A percentile compares a stretch with the other conserved stretches of the same genome.
Evolutionary conservation across 345 rosid species (phyloP).

Genomic region (Draba incana): DNA sequence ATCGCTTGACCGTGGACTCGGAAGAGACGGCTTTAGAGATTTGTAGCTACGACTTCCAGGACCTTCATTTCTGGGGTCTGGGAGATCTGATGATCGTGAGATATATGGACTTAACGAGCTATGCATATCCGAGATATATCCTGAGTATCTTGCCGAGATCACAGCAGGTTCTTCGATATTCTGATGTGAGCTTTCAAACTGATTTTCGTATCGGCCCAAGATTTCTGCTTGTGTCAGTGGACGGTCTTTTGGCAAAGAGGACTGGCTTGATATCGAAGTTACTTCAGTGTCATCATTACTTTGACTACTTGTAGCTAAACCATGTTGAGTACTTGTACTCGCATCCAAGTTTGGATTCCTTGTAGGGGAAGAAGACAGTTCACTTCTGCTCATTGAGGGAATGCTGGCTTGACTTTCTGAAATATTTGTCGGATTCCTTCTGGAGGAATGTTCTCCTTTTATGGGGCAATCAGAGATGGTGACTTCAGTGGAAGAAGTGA

Average conservation of each 20-base stretch:
- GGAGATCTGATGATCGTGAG: constrained; percentile 4
- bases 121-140: constrained; percentile 11
- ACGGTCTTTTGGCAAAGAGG: constrained; percentile 29
- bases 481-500: constrained; percentile 40
- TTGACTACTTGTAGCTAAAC: constrained; percentile 28
- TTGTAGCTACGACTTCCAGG: constrained; percentile 20
- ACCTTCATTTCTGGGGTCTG: not conserved
- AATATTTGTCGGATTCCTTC: not conserved
- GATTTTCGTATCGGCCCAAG: not conserved
- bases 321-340: constrained; percentile 19
- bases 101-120: constrained; percentile 21
- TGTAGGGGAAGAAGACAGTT: constrained; percentile 3
- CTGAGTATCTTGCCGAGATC: constrained; percentile 39
- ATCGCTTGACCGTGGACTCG: constrained; percentile 26
- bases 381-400: constrained; percentile 5
- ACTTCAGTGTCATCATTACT: constrained; percentile 26
- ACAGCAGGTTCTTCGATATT: constrained; percentile 32
- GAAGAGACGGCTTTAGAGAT: not conserved
- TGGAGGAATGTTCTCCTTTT: constrained; percentile 8
- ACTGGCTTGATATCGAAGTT: constrained; percentile 31
- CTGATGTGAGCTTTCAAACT: constrained; percentile 22
- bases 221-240: constrained; percentile 10
- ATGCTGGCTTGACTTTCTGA: constrained; percentile 9
- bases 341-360: not conserved
- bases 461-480: constrained; percentile 40